Evolutionary conservation across 2,329 filamentous ascomycete genomes (phyloP).

Genomic region (Alternaria brassicae): DNA sequence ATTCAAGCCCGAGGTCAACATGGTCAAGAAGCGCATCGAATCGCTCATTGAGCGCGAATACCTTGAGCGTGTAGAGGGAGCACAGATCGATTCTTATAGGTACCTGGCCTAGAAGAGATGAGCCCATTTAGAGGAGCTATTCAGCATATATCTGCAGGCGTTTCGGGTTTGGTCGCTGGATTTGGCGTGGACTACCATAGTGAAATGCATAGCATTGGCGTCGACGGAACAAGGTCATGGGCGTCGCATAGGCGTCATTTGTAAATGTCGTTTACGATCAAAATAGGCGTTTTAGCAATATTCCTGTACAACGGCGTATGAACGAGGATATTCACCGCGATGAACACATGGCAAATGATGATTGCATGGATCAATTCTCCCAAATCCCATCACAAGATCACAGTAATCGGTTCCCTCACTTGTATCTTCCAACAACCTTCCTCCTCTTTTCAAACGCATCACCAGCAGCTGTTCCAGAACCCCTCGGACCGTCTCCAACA

Average conservation of each 20-base stretch:
- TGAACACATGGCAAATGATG: not conserved
- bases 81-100: conserved; percentile 67
- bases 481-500: conserved; percentile 74
- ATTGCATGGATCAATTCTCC: not conserved
- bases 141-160: conserved; percentile 4
- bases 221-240: not conserved
- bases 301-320: not conserved
- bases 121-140: not conserved
- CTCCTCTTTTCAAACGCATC: conserved; percentile 68
- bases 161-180: not conserved
- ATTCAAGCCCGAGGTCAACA: conserved; percentile 77
- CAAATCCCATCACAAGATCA: not conserved
- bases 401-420: not conserved
- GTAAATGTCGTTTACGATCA: not conserved
- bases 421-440: conserved; percentile 45
- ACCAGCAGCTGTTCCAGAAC: conserved; percentile 71
- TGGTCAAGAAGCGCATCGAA: conserved; percentile 84
- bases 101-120: conserved; percentile 69
- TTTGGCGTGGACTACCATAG: conserved; percentile 5
- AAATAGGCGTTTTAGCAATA: not conserved
- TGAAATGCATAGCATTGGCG: conserved; percentile 24
- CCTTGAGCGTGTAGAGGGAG: conserved; percentile 75
- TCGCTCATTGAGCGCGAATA: conserved; percentile 79
- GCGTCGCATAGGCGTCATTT: not conserved
- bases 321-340: not conserved